Conservation (phyloP, 169 alveolate species). For the Pseudocohnilembus persalinus region DNA sequence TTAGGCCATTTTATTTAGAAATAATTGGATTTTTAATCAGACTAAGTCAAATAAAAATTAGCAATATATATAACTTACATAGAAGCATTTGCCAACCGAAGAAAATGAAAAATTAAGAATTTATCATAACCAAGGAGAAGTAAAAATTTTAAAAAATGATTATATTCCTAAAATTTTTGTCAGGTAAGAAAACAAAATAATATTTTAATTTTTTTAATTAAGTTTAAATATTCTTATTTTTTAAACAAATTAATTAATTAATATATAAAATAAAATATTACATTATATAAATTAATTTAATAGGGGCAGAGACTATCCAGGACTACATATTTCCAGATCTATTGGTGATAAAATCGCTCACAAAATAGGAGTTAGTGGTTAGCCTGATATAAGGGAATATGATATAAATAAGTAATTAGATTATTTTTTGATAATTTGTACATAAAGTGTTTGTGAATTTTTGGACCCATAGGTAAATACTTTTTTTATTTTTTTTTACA, state of each 20-base stretch:
- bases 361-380: not conserved
- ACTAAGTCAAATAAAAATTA: not conserved
- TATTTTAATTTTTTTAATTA: no score
- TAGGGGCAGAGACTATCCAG: conserved; percentile 33
- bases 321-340: conserved; percentile 57
- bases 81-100: not conserved
- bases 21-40: not conserved
- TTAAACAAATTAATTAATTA: no score
- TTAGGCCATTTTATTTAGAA: not conserved
- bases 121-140: not conserved
- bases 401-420: not conserved
- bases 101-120: not conserved
- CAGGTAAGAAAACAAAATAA: no score
- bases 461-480: not conserved
- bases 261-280: no score
- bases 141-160: not conserved
- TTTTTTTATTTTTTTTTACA: no score
- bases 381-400: not conserved
- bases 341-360: conserved; percentile 33
- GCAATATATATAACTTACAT: not conserved
- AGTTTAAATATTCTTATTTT: no score
- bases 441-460: not conserved
- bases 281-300: no score
- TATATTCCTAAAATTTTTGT: not conserved
- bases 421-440: not conserved